Evolutionary conservation across 208 protist genomes (phyloP), one percentile per base, ranked within the genome.

Genomic region (Acanthamoeba sp.): DNA sequence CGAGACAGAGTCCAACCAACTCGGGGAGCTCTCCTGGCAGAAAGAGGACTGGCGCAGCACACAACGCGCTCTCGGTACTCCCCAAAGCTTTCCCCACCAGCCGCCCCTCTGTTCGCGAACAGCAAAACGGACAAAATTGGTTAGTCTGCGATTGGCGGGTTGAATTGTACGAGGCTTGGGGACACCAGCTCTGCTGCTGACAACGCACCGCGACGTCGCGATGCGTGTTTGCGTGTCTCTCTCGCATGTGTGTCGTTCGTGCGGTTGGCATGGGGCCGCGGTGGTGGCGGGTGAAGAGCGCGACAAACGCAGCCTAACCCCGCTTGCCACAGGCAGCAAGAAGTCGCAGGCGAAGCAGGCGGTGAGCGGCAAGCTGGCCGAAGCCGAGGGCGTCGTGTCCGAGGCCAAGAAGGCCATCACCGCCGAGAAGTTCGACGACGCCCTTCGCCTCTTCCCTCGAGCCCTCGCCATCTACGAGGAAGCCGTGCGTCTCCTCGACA

Each of bases 31-130:
- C 16, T 82, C 73, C 24, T 82, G 73, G 73, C 38, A 42, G 24
- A 82, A 82, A 24, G 73, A 82, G 73, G 73, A 82, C 73, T 82
- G 73, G 73, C 73, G 73, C 40, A 82, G 50, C 20, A 82, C 73
- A 6, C 14, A 32, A 38, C 34, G 38, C 14, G 32, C 73, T 50
- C 73, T 82, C 10, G 73, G 73, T 82, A 40, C 10, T 2, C n/a
- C 64, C 10, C n/a, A 9, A 9, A 3, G 2, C 32, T n/a, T 38
- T 36, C 32, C 27, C 64, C 3, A 5, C 40, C 73, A 22, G n/a
- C 69, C 16, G 7, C 27, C 3, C 22, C 3, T 18, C 3, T 64
- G 16, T 64, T 64, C 9, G 27, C 22, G 27, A 18, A 64, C 4
- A 64, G 27, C 27, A 2, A 32, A 64, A 32, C 3, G 22, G 16